Evolutionary conservation across 257 asterid species (phyloP).

Genomic region (Solanum habrochaites): DNA sequence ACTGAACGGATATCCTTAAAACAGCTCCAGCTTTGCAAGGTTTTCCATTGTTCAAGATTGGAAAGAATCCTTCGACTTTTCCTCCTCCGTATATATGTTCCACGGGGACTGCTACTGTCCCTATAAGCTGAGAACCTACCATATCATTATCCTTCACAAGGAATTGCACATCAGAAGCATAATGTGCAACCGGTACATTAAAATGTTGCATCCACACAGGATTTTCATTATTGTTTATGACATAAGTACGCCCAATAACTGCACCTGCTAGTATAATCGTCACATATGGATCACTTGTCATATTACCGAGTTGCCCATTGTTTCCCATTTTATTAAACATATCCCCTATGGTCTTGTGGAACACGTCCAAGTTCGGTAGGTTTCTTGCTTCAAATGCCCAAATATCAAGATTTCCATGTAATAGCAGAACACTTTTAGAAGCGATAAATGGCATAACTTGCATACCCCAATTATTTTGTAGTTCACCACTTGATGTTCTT

Average conservation of each 20-base stretch:
- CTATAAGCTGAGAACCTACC: conserved; percentile 90
- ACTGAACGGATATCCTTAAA: conserved; percentile 60
- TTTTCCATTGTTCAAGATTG: conserved; percentile 70
- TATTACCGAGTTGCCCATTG: conserved; percentile 66
- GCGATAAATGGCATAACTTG: conserved; percentile 52
- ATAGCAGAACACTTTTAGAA: conserved; percentile 44
- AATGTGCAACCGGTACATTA: conserved; percentile 75
- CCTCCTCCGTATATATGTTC: conserved; percentile 70
- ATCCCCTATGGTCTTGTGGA: conserved; percentile 88
- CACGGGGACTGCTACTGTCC: conserved; percentile 72
- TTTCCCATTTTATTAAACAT: conserved; percentile 59
- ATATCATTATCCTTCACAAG: conserved; percentile 84
- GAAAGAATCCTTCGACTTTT: conserved; percentile 56
- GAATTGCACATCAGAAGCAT: conserved; percentile 66
- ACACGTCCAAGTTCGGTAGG: conserved; percentile 98
- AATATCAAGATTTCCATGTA: conserved; percentile 84
- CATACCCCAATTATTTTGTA: conserved; percentile 20
- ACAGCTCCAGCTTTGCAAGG: conserved; percentile 84
- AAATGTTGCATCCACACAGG: conserved; percentile 95
- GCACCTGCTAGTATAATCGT: conserved; percentile 53
- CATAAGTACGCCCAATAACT: conserved; percentile 75
- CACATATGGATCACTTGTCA: conserved; percentile 93
- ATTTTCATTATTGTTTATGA: conserved; percentile 67
- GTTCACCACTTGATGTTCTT: conserved; percentile 6
- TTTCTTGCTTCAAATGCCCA: conserved; percentile 87